A percentile compares a stretch with the other conserved stretches of the same genome.
phyloP scores from a whole-genome alignment of 805 yeast genomes.

The Phaffomyces antillensis region DNA sequence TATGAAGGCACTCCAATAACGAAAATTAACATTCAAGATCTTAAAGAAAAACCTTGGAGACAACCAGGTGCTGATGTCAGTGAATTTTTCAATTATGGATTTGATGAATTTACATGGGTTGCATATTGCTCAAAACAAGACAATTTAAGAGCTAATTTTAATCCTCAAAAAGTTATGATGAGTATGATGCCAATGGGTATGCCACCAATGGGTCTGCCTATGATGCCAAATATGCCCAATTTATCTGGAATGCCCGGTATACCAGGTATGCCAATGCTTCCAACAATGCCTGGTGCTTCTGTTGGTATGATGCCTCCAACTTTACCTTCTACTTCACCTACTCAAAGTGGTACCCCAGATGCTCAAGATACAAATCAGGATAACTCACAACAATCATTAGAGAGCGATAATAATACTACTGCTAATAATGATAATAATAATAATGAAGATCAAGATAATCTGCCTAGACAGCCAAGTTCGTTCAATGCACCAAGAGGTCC shows the following conservation, averaged over 20 bases:
- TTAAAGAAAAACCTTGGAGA: conserved; percentile 97
- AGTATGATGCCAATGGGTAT: conserved; percentile 37
- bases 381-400: neutral
- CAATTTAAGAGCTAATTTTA: conserved; percentile 67
- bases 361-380: too few relatives aligned
- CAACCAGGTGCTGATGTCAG: conserved; percentile 93
- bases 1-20: conserved; percentile 80
- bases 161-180: conserved; percentile 73
- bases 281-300: neutral
- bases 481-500: conserved; percentile 11
- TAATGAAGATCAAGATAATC: neutral
- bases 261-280: neutral
- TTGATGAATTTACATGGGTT: conserved; percentile 94
- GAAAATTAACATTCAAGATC: conserved; percentile 66
- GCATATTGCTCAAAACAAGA: conserved; percentile 88
- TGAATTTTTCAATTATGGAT: conserved; percentile 94
- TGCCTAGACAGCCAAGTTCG: conserved; percentile 1
- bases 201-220: conserved; percentile 24
- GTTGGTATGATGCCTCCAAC: neutral
- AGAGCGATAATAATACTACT: neutral
- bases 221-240: conserved; percentile 10
- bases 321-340: neutral
- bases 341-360: too few relatives aligned
- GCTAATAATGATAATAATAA: too few relatives aligned
- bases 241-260: too few relatives aligned